Base-by-base conservation (phyloP, 495 filamentous ascomycete genomes). In the Penicillium argentinense region DNA sequence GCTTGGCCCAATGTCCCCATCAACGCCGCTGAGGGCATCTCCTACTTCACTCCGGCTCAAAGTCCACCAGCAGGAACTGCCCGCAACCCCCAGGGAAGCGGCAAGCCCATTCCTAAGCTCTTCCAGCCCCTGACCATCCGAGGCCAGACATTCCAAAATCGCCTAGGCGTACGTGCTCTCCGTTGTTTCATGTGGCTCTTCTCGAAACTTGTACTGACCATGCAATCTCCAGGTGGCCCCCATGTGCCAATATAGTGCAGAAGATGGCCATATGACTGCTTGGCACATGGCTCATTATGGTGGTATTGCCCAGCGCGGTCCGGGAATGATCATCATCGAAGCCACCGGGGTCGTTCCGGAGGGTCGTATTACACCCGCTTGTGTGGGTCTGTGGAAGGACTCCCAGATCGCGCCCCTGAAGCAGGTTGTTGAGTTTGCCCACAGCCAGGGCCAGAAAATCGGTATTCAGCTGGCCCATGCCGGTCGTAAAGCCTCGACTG, bases 311-410 rank as follows among this genome's bases (percentile, higher is more conserved):
- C 59, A 63, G 29, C 69, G 80, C 3, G 85, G 85, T 13, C 72
- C 81, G 0, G 78, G 75, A 2, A 63, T 86, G 5, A 47, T 74
- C 9, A 75, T 85, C 47, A 67, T 85, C 8, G 85, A 88, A 65
- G 82, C 84, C 12, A 84, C 83, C 2, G 69, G 76, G 4, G 79
- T 88, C 12, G 53, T 68, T 1, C 66, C 84, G 1, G 69, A 85
- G 51, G 85, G 85, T 6, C 67, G 85, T 5, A 87, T 87, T 62
- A 80, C 82, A 1, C 83, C 84, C 0, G 69, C 84, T 49, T 77
- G 81, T 49, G 54, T 67, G 6, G 84, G 85, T 1, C 56, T 88
- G 17, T 47, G 45, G 45, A 47, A 28, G 9, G 36, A 22, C 2
- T 29, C 24, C 11, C 45, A 47, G 12, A 12, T 47, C 8, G 16